phyloP scores from a whole-genome alignment of 306 rosid species.

The Arachis stenosperma region DNA sequence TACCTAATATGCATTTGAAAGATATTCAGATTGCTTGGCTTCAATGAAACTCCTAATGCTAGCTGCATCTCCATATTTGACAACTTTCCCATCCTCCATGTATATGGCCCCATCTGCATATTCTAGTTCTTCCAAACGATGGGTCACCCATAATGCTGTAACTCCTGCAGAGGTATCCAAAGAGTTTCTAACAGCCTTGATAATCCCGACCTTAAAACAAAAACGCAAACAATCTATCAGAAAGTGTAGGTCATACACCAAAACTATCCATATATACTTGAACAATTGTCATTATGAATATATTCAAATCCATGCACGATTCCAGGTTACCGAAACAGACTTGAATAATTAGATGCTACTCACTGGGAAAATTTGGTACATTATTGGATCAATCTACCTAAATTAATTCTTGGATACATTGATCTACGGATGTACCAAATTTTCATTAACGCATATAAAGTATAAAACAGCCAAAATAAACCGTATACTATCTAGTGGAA shows the following conservation, averaged over 20 bases:
- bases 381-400: no score
- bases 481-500: background rate
- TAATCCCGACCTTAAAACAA: constrained; percentile 64
- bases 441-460: background rate
- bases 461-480: constrained; percentile 15
- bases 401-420: no score
- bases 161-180: constrained; percentile 67
- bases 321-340: no score
- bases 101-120: constrained; percentile 87
- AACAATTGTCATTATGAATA: background rate
- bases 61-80: constrained; percentile 59
- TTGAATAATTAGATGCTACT: no score
- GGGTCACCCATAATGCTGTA: constrained; percentile 87
- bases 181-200: constrained; percentile 71
- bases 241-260: constrained; percentile 24
- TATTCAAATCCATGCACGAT: background rate
- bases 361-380: no score
- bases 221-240: constrained; percentile 30
- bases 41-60: constrained; percentile 60
- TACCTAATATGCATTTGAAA: no score
- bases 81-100: constrained; percentile 84
- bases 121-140: constrained; percentile 85
- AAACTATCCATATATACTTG: background rate
- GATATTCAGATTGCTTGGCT: constrained; percentile 52
- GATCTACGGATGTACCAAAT: no score